phyloP scores from a whole-genome alignment of 2,329 filamentous ascomycete genomes.

The Arthroderma sp. region DNA sequence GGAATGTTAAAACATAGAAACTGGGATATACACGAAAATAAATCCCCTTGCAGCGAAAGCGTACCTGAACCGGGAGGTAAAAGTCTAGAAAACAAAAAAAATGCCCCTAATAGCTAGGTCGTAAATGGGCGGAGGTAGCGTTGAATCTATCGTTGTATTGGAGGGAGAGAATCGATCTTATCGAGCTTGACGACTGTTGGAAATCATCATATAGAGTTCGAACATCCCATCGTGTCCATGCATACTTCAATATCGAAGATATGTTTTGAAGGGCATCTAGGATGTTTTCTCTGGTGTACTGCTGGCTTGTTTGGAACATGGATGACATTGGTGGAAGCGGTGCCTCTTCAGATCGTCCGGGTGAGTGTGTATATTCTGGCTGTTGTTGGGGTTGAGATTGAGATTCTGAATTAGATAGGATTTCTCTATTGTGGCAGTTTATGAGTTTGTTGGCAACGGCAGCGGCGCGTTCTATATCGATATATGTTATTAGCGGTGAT shows the following conservation, averaged over 20 bases:
- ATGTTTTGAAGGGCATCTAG: slow-evolving; percentile 21
- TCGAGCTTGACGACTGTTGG: slow-evolving; percentile 17
- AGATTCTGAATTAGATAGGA: too few relatives aligned
- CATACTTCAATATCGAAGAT: slow-evolving; percentile 21
- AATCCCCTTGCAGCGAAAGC: too few relatives aligned
- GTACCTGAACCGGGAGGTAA: too few relatives aligned
- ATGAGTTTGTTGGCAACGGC: slow-evolving; percentile 38
- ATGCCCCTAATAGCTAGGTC: too few relatives aligned
- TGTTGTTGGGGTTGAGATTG: background rate
- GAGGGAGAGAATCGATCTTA: slow-evolving; percentile 17
- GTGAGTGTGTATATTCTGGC: background rate
- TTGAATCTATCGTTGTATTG: background rate
- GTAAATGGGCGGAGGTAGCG: too few relatives aligned
- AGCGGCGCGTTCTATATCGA: slow-evolving; percentile 74
- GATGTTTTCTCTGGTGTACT: slow-evolving; percentile 22
- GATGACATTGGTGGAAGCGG: slow-evolving; percentile 22
- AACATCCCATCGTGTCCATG: slow-evolving; percentile 23
- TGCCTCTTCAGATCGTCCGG: slow-evolving; percentile 17
- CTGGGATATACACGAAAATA: too few relatives aligned
- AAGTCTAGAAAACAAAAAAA: too few relatives aligned
- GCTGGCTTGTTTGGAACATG: slow-evolving; percentile 19
- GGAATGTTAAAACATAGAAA: too few relatives aligned
- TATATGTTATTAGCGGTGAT: slow-evolving; percentile 64
- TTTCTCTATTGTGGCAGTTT: too few relatives aligned
- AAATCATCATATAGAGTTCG: slow-evolving; percentile 20